A percentile compares a stretch with the other conserved stretches of the same genome.
Conservation (phyloP, 371 early-diverging fungal genomes). For the Choanephora cucurbitarum region DNA sequence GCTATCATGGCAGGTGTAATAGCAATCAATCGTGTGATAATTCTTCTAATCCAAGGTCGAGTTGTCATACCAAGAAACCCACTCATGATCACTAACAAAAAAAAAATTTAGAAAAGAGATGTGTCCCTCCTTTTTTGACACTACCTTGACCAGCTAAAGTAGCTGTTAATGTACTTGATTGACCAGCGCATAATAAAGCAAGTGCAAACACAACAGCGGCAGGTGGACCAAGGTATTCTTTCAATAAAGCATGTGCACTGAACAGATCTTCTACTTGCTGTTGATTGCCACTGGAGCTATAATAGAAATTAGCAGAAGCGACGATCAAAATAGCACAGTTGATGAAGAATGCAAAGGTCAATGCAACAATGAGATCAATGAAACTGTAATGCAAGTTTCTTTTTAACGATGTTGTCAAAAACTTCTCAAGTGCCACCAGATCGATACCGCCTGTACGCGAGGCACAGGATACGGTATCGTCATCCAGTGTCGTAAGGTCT, state of each 20-base stretch:
- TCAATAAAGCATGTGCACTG: slow-evolving; percentile 66
- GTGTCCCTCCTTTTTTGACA: no score
- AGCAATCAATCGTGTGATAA: slow-evolving; percentile 70
- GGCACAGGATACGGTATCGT: slow-evolving; percentile 1
- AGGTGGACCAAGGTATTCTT: slow-evolving; percentile 60
- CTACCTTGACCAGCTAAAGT: slow-evolving; percentile 81
- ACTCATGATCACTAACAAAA: slow-evolving; percentile 69
- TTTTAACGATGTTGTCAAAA: slow-evolving; percentile 18
- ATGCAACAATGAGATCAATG: slow-evolving; percentile 69
- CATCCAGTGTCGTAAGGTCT: neutral
- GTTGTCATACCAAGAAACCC: slow-evolving; percentile 77
- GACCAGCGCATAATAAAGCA: slow-evolving; percentile 77
- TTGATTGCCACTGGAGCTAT: slow-evolving; percentile 39
- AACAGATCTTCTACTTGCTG: slow-evolving; percentile 55
- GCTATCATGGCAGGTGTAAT: slow-evolving; percentile 78
- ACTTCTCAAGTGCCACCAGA: slow-evolving; percentile 16
- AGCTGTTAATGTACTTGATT: slow-evolving; percentile 80
- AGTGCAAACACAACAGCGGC: slow-evolving; percentile 78
- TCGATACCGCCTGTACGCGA: slow-evolving; percentile 7
- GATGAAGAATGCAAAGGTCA: slow-evolving; percentile 75
- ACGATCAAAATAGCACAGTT: slow-evolving; percentile 82
- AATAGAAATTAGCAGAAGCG: slow-evolving; percentile 77
- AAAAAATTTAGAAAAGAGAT: no score
- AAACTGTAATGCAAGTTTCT: slow-evolving; percentile 43
- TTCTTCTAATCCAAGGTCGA: slow-evolving; percentile 71